Evolutionary conservation across 139 green algal genomes (phyloP), one percentile per base, ranked within the genome.

Genomic region (Tetradesmus obliquus): DNA sequence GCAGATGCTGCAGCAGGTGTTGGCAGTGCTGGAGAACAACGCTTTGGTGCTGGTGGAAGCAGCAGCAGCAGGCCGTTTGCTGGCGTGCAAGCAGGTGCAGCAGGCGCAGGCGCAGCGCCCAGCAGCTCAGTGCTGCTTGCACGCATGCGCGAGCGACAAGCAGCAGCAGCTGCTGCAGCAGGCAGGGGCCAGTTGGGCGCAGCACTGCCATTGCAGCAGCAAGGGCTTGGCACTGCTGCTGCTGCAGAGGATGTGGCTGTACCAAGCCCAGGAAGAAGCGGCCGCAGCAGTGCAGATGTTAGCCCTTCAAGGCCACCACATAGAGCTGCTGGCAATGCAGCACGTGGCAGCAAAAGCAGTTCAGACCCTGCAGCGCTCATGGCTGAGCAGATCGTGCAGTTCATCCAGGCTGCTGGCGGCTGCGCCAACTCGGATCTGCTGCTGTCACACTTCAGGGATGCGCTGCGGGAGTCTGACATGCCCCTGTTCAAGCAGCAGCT

Each of bases 401-500:
- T 96, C 88, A 83, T 98, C 15, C 71, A 94, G 24, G 54, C 24
- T 1, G 55, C 74, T 3, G 92, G 89, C 0, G 94, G 96, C 4
- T 82, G 83, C 7, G 95, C 93, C 5, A 84, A 87, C 19, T 97
- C 94, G 1, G 91, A 93, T 20, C 88, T 93, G 24, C 71, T 99
- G 87, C 92, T 98, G 79, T 71, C 80, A 10, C 93, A 94, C 60
- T 99, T 98, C 80, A 80, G 88, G 45, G 84, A 55, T 2, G 15
- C 72, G 3, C 90, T 98, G 83, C 55, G 62, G 10, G 62, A 92
- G 22, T n/a, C 85, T 3, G 84, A 95, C 32, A 93, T 95, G 93
- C 89, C 92, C 2, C 55, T 98, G 85, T 98, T 98, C 90, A 94
- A 95, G 79, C 94, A 97, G 91, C 60, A 97, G 81, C 91, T 99